phyloP scores from a whole-genome alignment of 2,329 filamentous ascomycete genomes.

The Pseudocercospora vitis region DNA sequence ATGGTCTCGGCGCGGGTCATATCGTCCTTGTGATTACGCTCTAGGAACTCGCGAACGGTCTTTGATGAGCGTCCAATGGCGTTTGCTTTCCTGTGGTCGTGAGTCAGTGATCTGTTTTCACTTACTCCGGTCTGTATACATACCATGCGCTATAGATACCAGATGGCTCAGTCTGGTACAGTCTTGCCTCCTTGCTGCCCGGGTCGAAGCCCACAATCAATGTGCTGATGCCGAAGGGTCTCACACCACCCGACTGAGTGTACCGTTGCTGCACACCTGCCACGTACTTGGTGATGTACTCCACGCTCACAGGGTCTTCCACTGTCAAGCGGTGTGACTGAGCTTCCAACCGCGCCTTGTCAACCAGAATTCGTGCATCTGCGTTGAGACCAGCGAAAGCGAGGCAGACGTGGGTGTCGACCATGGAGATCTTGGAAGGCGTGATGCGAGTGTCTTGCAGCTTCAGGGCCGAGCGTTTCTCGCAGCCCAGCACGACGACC shows the following conservation, averaged over 20 bases:
- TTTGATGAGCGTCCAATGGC: slow-evolving; percentile 98
- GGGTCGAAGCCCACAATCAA: slow-evolving; percentile 98
- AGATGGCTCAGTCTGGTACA: slow-evolving; percentile 99
- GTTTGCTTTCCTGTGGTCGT: slow-evolving; percentile 82
- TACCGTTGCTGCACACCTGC: slow-evolving; percentile 98
- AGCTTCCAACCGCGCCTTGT: slow-evolving; percentile 95
- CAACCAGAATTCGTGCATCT: slow-evolving; percentile 94
- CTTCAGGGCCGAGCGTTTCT: slow-evolving; percentile 99
- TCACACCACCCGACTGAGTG: slow-evolving; percentile 96
- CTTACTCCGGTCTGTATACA: slow-evolving; percentile 35
- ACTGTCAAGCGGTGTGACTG: slow-evolving; percentile 97
- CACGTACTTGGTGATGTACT: slow-evolving; percentile 99
- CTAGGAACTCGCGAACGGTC: slow-evolving; percentile 96
- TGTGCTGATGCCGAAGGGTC: slow-evolving; percentile 98
- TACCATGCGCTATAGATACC: slow-evolving; percentile 99
- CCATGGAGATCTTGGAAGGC: slow-evolving; percentile 94
- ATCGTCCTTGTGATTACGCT: slow-evolving; percentile 97
- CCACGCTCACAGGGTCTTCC: slow-evolving; percentile 94
- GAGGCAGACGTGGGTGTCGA: slow-evolving; percentile 94
- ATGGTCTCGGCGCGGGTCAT: slow-evolving; percentile 97
- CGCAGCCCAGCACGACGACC: slow-evolving; percentile 93
- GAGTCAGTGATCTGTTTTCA: slow-evolving; percentile 18
- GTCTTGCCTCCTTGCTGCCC: slow-evolving; percentile 78
- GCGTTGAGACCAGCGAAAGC: slow-evolving; percentile 97
- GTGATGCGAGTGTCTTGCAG: slow-evolving; percentile 99